Conservation (phyloP, 2,329 filamentous ascomycete species). For the Trichoderma koningiopsis region DNA sequence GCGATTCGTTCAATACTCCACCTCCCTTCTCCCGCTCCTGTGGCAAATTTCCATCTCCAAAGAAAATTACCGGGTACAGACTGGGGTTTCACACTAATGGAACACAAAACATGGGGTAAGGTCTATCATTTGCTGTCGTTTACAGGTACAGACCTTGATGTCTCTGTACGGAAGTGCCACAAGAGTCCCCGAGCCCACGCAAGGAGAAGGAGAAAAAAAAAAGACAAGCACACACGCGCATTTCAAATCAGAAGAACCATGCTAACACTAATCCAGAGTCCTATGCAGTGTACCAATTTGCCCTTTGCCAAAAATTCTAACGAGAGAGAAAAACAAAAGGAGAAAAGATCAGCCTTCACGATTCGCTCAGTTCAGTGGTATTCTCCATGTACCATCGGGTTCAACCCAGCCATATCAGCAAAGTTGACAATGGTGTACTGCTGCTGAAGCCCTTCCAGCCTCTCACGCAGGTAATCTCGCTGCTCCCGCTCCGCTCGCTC, state of each 20-base stretch:
- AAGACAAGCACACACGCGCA: neutral
- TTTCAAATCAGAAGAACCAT: neutral
- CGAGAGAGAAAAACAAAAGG: neutral
- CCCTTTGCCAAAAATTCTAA: neutral
- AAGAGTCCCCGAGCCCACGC: neutral
- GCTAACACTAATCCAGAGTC: neutral
- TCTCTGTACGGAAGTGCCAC: neutral
- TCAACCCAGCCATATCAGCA: slow-evolving; percentile 32
- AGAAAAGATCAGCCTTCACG: neutral
- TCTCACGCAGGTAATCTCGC: slow-evolving; percentile 44
- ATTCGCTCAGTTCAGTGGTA: neutral
- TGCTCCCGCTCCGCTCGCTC: slow-evolving; percentile 50
- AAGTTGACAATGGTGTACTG: slow-evolving; percentile 38
- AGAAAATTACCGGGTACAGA: neutral
- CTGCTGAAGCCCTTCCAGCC: slow-evolving; percentile 41
- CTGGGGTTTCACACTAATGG: slow-evolving; percentile 7
- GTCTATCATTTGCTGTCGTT: slow-evolving; percentile 7
- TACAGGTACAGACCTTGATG: neutral
- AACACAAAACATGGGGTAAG: neutral
- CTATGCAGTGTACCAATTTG: neutral
- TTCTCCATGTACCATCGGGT: slow-evolving; percentile 26
- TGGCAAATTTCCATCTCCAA: neutral
- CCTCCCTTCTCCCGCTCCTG: neutral
- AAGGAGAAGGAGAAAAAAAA: neutral
- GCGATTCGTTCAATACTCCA: neutral